Evolutionary conservation across 805 yeast species (phyloP).

Genomic region (Kuraishia piskuri): DNA sequence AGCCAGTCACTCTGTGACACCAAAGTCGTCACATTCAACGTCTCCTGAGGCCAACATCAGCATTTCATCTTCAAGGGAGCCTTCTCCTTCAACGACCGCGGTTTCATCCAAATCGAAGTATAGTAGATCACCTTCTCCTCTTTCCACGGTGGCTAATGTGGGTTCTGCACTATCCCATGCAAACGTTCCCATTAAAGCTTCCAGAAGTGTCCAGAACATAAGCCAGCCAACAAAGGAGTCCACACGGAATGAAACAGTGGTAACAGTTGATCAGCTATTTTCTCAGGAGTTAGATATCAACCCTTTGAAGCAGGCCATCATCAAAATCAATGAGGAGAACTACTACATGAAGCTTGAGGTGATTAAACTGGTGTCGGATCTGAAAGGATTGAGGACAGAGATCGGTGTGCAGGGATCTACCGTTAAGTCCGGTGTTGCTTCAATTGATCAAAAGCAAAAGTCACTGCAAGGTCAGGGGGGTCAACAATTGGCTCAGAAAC

Average conservation of each 20-base stretch:
- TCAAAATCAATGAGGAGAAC: constrained; percentile 35
- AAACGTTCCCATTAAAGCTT: not conserved
- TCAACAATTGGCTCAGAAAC: not conserved
- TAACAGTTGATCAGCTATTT: not conserved
- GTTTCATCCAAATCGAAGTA: not conserved
- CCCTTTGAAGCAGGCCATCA: constrained; percentile 30
- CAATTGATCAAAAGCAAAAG: not conserved
- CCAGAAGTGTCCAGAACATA: not conserved
- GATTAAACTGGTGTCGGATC: constrained; percentile 33
- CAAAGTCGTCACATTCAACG: not conserved
- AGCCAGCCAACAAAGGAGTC: not conserved
- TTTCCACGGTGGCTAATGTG: not conserved
- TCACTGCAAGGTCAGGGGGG: not conserved
- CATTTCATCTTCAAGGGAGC: not conserved
- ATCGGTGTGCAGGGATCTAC: constrained; percentile 1
- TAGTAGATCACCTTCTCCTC: not conserved
- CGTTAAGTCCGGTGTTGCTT: not conserved
- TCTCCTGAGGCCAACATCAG: not conserved
- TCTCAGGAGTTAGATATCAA: constrained; percentile 4
- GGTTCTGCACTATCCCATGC: not conserved
- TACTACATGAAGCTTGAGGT: constrained; percentile 33
- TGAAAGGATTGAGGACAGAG: constrained; percentile 26
- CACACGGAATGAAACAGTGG: not conserved
- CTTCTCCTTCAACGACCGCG: not conserved
- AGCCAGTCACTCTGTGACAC: not conserved